Evolutionary conservation across 768 basidiomycete species (phyloP).

Genomic region (Coprinopsis strossmayeri): DNA sequence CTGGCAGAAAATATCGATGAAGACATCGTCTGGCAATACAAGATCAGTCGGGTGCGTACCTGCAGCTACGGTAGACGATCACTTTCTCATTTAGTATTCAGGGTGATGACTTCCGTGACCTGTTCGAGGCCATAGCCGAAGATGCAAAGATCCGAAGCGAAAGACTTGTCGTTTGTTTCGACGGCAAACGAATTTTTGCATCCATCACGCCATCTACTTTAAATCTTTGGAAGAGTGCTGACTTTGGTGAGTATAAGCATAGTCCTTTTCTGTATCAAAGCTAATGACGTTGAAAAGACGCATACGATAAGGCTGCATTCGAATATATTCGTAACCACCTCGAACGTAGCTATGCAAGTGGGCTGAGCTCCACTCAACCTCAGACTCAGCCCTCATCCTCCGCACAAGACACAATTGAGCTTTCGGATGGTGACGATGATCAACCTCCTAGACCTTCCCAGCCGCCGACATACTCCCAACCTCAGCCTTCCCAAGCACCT

Average conservation of each 20-base stretch:
- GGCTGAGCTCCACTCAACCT: conserved; percentile 2
- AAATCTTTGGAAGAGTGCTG: conserved; percentile 60
- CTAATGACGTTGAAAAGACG: conserved; percentile 17
- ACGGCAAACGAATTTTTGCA: conserved; percentile 58
- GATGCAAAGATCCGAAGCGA: conserved; percentile 42
- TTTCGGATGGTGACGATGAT: conserved; percentile 21
- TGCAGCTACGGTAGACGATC: background rate
- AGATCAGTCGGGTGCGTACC: conserved; percentile 47
- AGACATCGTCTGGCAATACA: conserved; percentile 42
- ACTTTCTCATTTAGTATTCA: conserved; percentile 19
- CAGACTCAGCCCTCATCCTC: conserved; percentile 10
- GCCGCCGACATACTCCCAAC: background rate
- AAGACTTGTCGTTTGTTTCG: conserved; percentile 54
- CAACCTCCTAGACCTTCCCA: background rate
- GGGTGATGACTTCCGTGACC: conserved; percentile 57
- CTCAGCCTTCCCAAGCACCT: background rate
- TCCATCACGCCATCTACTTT: conserved; percentile 64
- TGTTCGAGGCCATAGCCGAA: conserved; percentile 66
- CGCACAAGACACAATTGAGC: conserved; percentile 17
- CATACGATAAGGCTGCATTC: conserved; percentile 55
- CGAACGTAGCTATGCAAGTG: conserved; percentile 6
- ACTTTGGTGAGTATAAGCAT: conserved; percentile 43
- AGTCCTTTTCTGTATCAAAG: background rate
- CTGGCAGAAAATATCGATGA: conserved; percentile 30
- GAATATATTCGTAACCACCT: conserved; percentile 48